Conservation (phyloP, 1,284 basidiomycete species). For the Pisolithus thermaeus region DNA sequence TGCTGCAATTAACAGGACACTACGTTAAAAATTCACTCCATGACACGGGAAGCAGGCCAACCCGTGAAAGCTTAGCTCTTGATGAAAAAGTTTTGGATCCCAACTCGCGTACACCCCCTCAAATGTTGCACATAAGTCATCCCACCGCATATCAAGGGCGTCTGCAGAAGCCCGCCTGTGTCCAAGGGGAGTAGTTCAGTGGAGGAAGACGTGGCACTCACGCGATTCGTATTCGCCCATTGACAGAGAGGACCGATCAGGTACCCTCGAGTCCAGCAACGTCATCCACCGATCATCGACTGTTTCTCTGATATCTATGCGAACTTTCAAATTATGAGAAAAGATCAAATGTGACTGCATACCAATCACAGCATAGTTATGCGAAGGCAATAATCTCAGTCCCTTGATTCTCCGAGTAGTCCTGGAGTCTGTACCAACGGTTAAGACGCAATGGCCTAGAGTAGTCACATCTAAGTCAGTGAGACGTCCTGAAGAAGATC, state of each 20-base stretch:
- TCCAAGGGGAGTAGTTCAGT: background rate
- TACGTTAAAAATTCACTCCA: background rate
- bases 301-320: slow-evolving; percentile 44
- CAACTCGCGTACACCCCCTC: slow-evolving; percentile 86
- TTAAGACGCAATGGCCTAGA: slow-evolving; percentile 66
- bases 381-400: slow-evolving; percentile 50
- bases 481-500: background rate
- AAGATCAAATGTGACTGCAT: slow-evolving; percentile 9
- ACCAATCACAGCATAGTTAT: slow-evolving; percentile 77
- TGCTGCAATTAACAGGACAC: slow-evolving; percentile 30
- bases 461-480: background rate
- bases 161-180: slow-evolving; percentile 29
- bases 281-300: slow-evolving; percentile 46
- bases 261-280: slow-evolving; percentile 60
- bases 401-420: slow-evolving; percentile 28
- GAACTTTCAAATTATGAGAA: background rate
- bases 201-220: background rate
- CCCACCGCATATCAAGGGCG: slow-evolving; percentile 59
- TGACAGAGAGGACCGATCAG: background rate
- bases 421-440: slow-evolving; percentile 67
- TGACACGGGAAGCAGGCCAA: slow-evolving; percentile 26
- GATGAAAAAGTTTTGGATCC: slow-evolving; percentile 65
- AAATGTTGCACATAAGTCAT: slow-evolving; percentile 68
- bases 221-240: background rate
- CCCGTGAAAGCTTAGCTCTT: slow-evolving; percentile 62